A percentile compares a stretch with the other conserved stretches of the same genome.
phyloP scores from a whole-genome alignment of 2,329 filamentous ascomycete species.

The Curvularia hawaiiensis region DNA sequence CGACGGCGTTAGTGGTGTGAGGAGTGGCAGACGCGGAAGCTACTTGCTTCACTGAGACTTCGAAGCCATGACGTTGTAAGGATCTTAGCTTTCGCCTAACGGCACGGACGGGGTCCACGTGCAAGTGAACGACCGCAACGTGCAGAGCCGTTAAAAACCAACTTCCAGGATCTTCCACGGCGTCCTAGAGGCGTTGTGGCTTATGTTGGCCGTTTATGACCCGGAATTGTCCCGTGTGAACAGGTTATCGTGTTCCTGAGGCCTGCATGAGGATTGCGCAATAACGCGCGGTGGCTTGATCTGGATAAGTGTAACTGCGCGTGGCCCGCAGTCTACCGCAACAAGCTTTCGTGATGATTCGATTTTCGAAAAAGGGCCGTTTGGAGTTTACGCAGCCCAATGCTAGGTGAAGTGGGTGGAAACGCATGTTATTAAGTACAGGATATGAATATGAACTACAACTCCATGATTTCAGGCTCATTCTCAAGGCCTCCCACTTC shows the following conservation, averaged over 20 bases:
- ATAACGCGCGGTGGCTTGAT: neutral
- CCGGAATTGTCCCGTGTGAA: neutral
- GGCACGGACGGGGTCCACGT: slow-evolving; percentile 16
- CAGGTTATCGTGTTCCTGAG: neutral
- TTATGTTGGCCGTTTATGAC: neutral
- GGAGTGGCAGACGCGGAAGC: slow-evolving; percentile 17
- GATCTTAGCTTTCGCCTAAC: slow-evolving; percentile 16
- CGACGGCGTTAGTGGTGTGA: slow-evolving; percentile 17
- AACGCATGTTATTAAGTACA: neutral
- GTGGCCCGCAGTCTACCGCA: neutral
- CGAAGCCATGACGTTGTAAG: slow-evolving; percentile 20
- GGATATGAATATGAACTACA: slow-evolving; percentile 4
- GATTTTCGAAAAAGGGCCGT: neutral
- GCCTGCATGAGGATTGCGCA: slow-evolving; percentile 2
- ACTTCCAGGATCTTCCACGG: slow-evolving; percentile 3
- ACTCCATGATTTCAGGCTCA: slow-evolving; percentile 10
- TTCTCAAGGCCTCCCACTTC: neutral
- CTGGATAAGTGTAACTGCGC: neutral
- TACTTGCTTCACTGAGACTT: slow-evolving; percentile 21
- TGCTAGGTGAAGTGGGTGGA: neutral
- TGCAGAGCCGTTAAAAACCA: slow-evolving; percentile 15
- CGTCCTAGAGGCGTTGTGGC: neutral
- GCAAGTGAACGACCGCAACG: slow-evolving; percentile 14
- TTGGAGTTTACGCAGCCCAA: neutral
- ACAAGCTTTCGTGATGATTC: neutral